phyloP scores from a whole-genome alignment of 495 filamentous ascomycete species.

The Hypoxylon fuscum region DNA sequence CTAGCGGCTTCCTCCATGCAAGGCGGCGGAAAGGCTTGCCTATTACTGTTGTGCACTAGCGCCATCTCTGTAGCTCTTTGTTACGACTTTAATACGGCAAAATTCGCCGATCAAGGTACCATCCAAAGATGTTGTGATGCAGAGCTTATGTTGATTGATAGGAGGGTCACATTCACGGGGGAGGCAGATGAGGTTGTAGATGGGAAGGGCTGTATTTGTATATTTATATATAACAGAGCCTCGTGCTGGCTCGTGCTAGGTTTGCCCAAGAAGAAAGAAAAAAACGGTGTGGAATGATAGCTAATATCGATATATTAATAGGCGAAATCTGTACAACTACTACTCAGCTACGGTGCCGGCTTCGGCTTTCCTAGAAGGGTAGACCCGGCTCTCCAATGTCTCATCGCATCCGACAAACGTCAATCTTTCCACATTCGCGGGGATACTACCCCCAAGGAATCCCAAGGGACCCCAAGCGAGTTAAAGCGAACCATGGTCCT shows the following conservation, averaged over 20 bases:
- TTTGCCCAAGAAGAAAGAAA: too few relatives aligned
- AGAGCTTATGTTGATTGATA: too few relatives aligned
- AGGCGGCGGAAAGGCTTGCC: constrained; percentile 26
- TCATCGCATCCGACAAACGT: constrained; percentile 2
- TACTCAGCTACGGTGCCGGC: neutral
- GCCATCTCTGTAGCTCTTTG: neutral
- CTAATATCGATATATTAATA: neutral
- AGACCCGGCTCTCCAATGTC: constrained; percentile 17
- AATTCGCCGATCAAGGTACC: constrained; percentile 16
- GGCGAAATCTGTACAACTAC: constrained; percentile 8
- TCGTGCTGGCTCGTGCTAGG: too few relatives aligned
- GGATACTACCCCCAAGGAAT: neutral
- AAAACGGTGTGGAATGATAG: too few relatives aligned
- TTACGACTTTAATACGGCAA: constrained; percentile 10
- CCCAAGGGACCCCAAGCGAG: constrained; percentile 10
- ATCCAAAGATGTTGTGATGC: neutral
- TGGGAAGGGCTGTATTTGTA: too few relatives aligned
- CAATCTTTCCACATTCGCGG: neutral
- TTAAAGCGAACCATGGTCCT: too few relatives aligned
- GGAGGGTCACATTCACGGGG: too few relatives aligned
- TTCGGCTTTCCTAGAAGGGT: constrained; percentile 33
- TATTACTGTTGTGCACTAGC: constrained; percentile 11
- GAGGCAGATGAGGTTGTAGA: too few relatives aligned
- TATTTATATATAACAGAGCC: too few relatives aligned
- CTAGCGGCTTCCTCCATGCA: constrained; percentile 27